phyloP scores from a whole-genome alignment of 176 grass and related monocot species.

The Panicum miliaceum region DNA sequence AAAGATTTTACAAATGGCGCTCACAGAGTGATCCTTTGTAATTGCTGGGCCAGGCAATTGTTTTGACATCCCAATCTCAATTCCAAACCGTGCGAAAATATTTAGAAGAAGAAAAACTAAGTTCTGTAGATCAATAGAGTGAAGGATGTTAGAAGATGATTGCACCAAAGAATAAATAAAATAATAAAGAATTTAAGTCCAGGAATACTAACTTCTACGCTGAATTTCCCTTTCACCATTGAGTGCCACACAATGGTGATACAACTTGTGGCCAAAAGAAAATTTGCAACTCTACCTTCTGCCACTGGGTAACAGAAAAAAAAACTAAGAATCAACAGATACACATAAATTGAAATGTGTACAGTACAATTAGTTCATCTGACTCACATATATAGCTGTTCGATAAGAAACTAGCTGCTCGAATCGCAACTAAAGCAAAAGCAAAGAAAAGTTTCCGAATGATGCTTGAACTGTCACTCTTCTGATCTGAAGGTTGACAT shows the following conservation, averaged over 20 bases:
- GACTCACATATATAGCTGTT: constrained; percentile 99
- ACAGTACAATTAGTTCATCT: constrained; percentile 43
- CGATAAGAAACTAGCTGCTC: constrained; percentile 92
- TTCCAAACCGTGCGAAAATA: constrained; percentile 68
- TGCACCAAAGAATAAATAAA: constrained; percentile 31
- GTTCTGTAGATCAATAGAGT: constrained; percentile 55
- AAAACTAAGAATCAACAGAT: constrained; percentile 26
- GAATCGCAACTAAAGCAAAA: constrained; percentile 66
- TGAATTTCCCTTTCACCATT: constrained; percentile 49
- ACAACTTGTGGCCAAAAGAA: constrained; percentile 85
- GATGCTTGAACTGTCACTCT: constrained; percentile 33
- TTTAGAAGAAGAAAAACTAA: constrained; percentile 82
- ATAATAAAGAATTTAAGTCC: constrained; percentile 23
- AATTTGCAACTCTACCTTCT: constrained; percentile 92
- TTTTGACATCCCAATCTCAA: constrained; percentile 85
- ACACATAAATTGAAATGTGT: constrained; percentile 14
- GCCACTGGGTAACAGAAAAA: constrained; percentile 66
- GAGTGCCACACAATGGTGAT: constrained; percentile 62
- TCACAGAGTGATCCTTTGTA: constrained; percentile 56
- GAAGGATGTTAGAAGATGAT: constrained; percentile 48
- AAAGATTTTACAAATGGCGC: constrained; percentile 45
- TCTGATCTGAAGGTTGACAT: constrained; percentile 39
- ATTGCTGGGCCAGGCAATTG: constrained; percentile 61
- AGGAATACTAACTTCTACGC: constrained; percentile 65
- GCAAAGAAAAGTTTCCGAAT: constrained; percentile 52